A percentile compares a stretch with the other conserved stretches of the same genome.
Conservation (phyloP, 2,329 filamentous ascomycete species). For the Lachnellula hyalina region DNA sequence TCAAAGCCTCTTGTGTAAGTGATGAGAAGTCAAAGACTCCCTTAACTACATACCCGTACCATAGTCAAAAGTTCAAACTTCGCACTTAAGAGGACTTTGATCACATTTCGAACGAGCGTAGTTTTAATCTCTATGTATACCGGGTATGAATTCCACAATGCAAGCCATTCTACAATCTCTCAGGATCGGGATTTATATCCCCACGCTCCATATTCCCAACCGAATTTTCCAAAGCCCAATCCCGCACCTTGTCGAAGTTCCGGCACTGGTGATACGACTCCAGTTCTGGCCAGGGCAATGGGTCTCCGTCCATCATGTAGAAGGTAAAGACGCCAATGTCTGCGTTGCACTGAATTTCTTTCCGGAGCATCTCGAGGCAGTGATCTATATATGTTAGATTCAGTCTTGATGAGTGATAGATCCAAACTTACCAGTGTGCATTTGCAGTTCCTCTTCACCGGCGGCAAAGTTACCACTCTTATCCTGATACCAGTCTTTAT, state of each 20-base stretch:
- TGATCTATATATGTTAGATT: conserved; percentile 35
- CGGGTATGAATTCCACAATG: too few species aligned
- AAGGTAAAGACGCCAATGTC: conserved; percentile 52
- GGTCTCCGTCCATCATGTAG: conserved; percentile 38
- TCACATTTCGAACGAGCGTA: too few species aligned
- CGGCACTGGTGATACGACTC: conserved; percentile 49
- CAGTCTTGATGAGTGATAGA: background rate
- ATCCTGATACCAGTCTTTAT: conserved; percentile 45
- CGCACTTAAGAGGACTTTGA: too few species aligned
- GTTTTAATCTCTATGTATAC: too few species aligned
- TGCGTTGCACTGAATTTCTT: conserved; percentile 50
- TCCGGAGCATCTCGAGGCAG: conserved; percentile 48
- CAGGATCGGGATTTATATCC: conserved; percentile 15
- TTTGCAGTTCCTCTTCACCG: conserved; percentile 37
- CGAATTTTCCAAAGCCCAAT: conserved; percentile 49
- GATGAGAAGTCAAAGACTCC: too few species aligned
- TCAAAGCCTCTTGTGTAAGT: too few species aligned
- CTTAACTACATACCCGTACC: too few species aligned
- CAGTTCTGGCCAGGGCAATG: conserved; percentile 50
- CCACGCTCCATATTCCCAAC: conserved; percentile 34
- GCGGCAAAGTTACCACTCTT: conserved; percentile 43
- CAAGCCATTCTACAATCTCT: background rate
- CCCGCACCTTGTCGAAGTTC: conserved; percentile 46
- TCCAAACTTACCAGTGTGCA: conserved; percentile 32
- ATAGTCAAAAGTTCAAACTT: too few species aligned